phyloP scores from a whole-genome alignment of 768 basidiomycete genomes.

The Rhizopogon vulgaris region DNA sequence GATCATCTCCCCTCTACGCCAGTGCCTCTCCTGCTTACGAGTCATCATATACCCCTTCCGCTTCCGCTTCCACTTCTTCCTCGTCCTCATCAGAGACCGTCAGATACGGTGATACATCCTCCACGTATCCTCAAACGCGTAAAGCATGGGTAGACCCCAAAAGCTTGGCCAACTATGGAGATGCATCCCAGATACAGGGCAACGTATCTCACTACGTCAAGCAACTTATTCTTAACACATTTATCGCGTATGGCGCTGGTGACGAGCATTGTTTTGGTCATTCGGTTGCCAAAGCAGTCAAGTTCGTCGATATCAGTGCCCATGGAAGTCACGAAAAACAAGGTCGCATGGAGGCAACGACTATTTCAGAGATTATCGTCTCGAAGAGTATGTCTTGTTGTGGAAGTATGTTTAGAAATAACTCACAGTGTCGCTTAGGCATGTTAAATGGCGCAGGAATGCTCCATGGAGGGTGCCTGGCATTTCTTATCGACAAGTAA shows the following conservation, averaged over 20 bases:
- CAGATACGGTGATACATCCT: constrained; percentile 14
- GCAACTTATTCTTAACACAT: constrained; percentile 61
- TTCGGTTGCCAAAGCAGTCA: constrained; percentile 52
- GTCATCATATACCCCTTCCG: constrained; percentile 13
- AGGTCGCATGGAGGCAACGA: constrained; percentile 52
- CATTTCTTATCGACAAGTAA: constrained; percentile 71
- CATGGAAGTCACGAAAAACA: constrained; percentile 40
- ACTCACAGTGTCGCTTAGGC: constrained; percentile 28
- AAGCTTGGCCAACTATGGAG: constrained; percentile 51
- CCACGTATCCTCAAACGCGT: constrained; percentile 12
- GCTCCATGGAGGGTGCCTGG: constrained; percentile 71
- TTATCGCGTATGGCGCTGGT: constrained; percentile 67
- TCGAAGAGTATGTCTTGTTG: constrained; percentile 43
- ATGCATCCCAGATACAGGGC: constrained; percentile 52
- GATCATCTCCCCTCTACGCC: constrained; percentile 20
- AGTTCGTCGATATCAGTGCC: constrained; percentile 54
- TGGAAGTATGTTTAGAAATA: not conserved
- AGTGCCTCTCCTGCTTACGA: constrained; percentile 23
- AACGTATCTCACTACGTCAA: constrained; percentile 60
- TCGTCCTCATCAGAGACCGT: constrained; percentile 19
- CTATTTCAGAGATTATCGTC: constrained; percentile 57
- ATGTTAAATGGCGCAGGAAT: constrained; percentile 75
- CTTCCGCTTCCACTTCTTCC: constrained; percentile 15
- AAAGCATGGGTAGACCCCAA: constrained; percentile 63
- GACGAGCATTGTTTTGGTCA: constrained; percentile 56